Percentiles rank a stretch among this genome's conserved stretches.
Conservation (phyloP, 352 stramenopile genomes). For the Globisporangium uncinulatum region DNA sequence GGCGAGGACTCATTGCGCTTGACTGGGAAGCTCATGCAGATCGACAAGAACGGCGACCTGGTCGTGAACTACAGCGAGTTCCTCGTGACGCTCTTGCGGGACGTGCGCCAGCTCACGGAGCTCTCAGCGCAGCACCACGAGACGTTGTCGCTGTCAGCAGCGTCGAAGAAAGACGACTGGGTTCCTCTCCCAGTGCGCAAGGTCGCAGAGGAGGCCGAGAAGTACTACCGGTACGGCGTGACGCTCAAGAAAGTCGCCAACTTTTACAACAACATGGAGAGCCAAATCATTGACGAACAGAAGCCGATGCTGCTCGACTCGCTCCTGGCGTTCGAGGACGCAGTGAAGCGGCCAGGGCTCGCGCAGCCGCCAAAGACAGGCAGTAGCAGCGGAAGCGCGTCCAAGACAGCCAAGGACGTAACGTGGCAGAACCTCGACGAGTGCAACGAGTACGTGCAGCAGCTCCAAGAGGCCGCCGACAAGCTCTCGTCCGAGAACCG, state of each 20-base stretch:
- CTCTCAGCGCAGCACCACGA: constrained; percentile 50
- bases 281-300: constrained; percentile 92
- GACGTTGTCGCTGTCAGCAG: constrained; percentile 2
- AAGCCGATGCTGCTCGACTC: constrained; percentile 93
- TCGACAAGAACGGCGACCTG: constrained; percentile 83
- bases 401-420: constrained; percentile 46
- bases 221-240: constrained; percentile 93
- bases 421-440: constrained; percentile 90
- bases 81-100: constrained; percentile 89
- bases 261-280: constrained; percentile 96
- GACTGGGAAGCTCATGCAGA: constrained; percentile 88
- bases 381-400: constrained; percentile 15
- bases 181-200: constrained; percentile 61
- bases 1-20: constrained; percentile 60
- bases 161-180: constrained; percentile 35
- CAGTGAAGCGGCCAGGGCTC: constrained; percentile 59
- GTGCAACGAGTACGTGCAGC: constrained; percentile 90
- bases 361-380: constrained; percentile 23
- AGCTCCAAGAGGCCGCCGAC: constrained; percentile 87
- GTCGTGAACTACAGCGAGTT: constrained; percentile 93
- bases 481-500: constrained; percentile 89
- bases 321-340: constrained; percentile 89
- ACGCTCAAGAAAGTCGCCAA: constrained; percentile 95
- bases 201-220: constrained; percentile 84
- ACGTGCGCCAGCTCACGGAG: constrained; percentile 90